These are phyloP conservation scores for Entrophospora sp. DNA, from an alignment of 192 early-diverging fungal genomes.

Conservation along the genomic window DNA sequence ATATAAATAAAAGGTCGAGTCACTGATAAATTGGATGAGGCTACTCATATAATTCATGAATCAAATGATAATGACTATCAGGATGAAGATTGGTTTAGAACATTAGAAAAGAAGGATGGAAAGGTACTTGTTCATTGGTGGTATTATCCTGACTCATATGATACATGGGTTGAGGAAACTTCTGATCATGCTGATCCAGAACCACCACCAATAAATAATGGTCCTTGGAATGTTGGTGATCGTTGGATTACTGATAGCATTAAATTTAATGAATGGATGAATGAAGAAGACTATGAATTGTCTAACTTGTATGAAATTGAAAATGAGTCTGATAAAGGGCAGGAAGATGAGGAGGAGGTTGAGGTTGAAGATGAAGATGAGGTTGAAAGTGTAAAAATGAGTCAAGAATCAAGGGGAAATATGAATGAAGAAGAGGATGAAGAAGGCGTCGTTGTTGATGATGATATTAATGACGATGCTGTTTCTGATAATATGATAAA, in stretches of 20 bases:
- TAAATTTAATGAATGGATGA: constrained; percentile 71
- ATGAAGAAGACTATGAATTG: constrained; percentile 76
- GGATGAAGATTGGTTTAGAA: constrained; percentile 49
- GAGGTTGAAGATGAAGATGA: not conserved
- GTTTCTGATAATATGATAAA: too few relatives aligned
- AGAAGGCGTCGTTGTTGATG: constrained; percentile 20
- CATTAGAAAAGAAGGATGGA: constrained; percentile 46
- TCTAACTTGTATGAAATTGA: not conserved
- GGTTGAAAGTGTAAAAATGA: not conserved
- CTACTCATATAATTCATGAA: constrained; percentile 42
- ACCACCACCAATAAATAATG: constrained; percentile 48
- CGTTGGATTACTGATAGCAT: constrained; percentile 71
- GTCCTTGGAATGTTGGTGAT: constrained; percentile 59
- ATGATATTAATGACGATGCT: too few relatives aligned
- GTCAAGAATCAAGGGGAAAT: constrained; percentile 12
- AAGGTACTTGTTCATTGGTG: constrained; percentile 67
- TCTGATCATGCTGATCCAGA: constrained; percentile 52
- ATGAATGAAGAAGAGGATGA: constrained; percentile 24
- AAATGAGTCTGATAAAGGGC: constrained; percentile 11
- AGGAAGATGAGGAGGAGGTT: constrained; percentile 30
- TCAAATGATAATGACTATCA: constrained; percentile 31
- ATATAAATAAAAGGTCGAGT: constrained; percentile 20
- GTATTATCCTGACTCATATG: constrained; percentile 74
- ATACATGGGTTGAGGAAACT: constrained; percentile 57
- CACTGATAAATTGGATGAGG: constrained; percentile 15